Conservation (phyloP, 176 grass and related monocot genomes). For the Urochloa ruziziensis region DNA sequence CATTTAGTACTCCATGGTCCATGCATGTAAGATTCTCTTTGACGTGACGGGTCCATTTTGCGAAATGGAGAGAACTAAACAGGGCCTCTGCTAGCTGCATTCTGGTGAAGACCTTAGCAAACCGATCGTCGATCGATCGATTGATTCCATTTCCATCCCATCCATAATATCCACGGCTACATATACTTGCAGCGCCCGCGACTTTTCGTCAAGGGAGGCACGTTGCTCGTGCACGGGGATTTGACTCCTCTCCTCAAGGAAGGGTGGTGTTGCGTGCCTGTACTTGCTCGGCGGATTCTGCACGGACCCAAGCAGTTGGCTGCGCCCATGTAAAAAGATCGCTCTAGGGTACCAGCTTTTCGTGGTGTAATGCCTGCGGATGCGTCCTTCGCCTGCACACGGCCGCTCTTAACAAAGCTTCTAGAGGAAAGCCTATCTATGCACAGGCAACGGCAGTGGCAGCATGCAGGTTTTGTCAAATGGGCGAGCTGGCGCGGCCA, state of each 20-base stretch:
- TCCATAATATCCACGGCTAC: too few relatives aligned
- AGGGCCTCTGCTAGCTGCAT: neutral
- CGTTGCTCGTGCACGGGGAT: neutral
- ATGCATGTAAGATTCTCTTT: too few relatives aligned
- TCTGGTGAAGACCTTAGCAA: neutral
- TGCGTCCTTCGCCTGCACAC: conserved; percentile 3
- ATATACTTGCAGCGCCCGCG: neutral
- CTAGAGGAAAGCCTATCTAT: neutral
- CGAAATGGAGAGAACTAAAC: too few relatives aligned
- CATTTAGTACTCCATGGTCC: too few relatives aligned
- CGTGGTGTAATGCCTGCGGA: neutral
- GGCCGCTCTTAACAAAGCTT: conserved; percentile 6
- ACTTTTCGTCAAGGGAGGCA: neutral
- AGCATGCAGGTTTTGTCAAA: conserved; percentile 23
- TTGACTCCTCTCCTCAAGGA: too few relatives aligned
- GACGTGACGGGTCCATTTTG: too few relatives aligned
- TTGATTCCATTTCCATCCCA: too few relatives aligned
- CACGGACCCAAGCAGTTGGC: neutral
- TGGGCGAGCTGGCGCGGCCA: neutral
- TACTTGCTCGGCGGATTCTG: conserved; percentile 15
- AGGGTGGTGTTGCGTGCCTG: neutral
- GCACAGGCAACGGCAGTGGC: neutral
- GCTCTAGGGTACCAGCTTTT: neutral
- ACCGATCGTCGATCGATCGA: too few relatives aligned
- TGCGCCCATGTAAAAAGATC: neutral